These are phyloP conservation scores for Ramaria sp. DNA, from an alignment of 768 basidiomycete genomes.

Conservation along the genomic window DNA sequence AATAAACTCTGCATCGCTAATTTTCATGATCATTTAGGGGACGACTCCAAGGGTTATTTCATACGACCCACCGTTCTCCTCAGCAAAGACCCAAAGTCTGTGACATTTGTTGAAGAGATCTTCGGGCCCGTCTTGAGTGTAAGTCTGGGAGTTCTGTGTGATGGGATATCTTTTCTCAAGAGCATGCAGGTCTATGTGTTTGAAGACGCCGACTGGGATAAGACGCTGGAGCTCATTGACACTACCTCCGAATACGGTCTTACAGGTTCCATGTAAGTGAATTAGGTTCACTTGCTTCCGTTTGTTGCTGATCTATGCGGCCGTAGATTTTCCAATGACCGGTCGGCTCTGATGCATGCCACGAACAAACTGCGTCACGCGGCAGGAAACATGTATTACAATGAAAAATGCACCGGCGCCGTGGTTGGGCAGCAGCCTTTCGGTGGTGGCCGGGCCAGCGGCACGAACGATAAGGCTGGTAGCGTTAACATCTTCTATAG, in stretches of 20 bases:
- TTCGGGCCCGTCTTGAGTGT: constrained; percentile 95
- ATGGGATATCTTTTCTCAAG: not conserved
- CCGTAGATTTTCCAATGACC: constrained; percentile 70
- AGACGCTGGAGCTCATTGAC: constrained; percentile 82
- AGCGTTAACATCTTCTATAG: constrained; percentile 69
- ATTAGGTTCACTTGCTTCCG: constrained; percentile 11
- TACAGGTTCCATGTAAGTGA: constrained; percentile 82
- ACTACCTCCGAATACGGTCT: constrained; percentile 79
- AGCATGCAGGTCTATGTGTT: constrained; percentile 66
- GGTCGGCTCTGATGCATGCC: constrained; percentile 67
- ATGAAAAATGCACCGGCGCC: constrained; percentile 97
- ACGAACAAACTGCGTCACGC: constrained; percentile 80
- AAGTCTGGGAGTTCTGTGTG: constrained; percentile 12
- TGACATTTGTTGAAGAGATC: constrained; percentile 92
- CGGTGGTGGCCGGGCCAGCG: constrained; percentile 84
- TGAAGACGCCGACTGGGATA: constrained; percentile 76
- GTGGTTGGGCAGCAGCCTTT: constrained; percentile 98
- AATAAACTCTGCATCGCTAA: not conserved
- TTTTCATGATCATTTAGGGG: constrained; percentile 31
- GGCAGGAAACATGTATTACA: constrained; percentile 96
- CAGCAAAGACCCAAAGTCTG: constrained; percentile 77
- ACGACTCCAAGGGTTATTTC: constrained; percentile 89
- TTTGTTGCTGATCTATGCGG: not conserved
- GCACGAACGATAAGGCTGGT: constrained; percentile 97
- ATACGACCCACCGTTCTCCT: constrained; percentile 91